Base-by-base conservation (phyloP, 148 eudicot genomes). In the Cornus florida region DNA sequence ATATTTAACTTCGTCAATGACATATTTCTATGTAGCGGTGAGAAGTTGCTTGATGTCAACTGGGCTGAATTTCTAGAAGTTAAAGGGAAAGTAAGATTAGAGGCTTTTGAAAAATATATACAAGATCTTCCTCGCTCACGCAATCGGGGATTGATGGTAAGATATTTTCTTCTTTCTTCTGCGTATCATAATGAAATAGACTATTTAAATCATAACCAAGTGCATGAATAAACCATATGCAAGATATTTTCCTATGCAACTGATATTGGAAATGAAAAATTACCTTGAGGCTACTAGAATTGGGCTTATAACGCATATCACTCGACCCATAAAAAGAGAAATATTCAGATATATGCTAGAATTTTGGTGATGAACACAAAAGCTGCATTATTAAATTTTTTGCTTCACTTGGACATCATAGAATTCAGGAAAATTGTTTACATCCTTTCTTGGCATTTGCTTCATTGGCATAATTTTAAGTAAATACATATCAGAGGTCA, bases 41-140 rank as follows among this genome's bases (percentile, higher is more conserved):
- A 93, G 81, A 92, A 88, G 90, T 86, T 92, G 90, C 92, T 81
- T 79, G 90, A 87, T 80, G 60, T 86, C 84, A 86, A 77, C 82
- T 93, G 98, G 95, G 79, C 87, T 71, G 86, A 85, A 66, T 82
- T 83, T 67, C 82, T 93, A 77, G 98, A 87, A 88, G 94, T 92
- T 43, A 90, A 87, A 86, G 97, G 98, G 81, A 93, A 92, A 90
- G 92, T 90, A 84, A 89, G 86, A 82, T 75, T 92, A 83, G 91
- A 93, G 75, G 98, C 92, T 48, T 93, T 93, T 71, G 96, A 93
- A 80, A 92, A 93, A 84, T 93, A 92, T 78, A 88, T 93, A 65
- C 91, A 93, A 84, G 92, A 89, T 81, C 94, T 93, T 90, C 97
- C 96, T 72, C 91, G 92, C 70, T 92, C 98, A 48, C 95, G 92